These are phyloP conservation scores for Mollisia scopiformis DNA, from an alignment of 2,329 filamentous ascomycete species.

Conservation along the genomic window DNA sequence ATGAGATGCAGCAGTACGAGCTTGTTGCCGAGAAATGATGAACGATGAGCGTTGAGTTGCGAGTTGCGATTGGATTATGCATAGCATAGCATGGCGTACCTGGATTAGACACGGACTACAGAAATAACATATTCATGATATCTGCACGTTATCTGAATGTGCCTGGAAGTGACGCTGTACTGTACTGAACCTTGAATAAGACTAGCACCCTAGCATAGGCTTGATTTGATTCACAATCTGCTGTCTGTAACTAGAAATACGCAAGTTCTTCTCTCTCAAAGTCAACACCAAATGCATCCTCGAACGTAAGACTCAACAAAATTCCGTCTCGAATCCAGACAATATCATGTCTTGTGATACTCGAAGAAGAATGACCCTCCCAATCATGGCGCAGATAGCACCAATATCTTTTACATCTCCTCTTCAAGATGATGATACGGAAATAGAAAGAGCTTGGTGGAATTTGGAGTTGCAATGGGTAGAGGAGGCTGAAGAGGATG, in stretches of 20 bases:
- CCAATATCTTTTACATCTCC: neutral
- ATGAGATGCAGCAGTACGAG: constrained; percentile 24
- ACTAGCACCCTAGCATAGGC: neutral
- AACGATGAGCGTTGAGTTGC: neutral
- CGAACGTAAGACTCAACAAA: neutral
- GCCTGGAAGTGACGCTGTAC: too few relatives aligned
- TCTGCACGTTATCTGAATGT: too few relatives aligned
- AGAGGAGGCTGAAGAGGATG: too few relatives aligned
- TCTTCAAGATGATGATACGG: neutral
- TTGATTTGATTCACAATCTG: too few relatives aligned
- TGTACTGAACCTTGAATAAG: too few relatives aligned
- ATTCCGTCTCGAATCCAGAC: neutral
- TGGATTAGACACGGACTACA: neutral
- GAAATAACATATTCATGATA: neutral
- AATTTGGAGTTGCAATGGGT: too few relatives aligned
- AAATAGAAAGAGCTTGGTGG: too few relatives aligned
- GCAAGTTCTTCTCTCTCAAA: too few relatives aligned
- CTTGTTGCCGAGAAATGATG: too few relatives aligned
- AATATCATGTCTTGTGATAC: too few relatives aligned
- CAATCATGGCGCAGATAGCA: neutral
- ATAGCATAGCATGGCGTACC: neutral
- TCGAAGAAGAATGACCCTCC: neutral
- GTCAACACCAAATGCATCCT: too few relatives aligned
- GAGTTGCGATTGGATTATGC: neutral
- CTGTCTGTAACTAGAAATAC: too few relatives aligned